A percentile compares a stretch with the other conserved stretches of the same genome.
Conservation (phyloP, 2,329 filamentous ascomycete genomes). For the Aurifilum marmelostoma region DNA sequence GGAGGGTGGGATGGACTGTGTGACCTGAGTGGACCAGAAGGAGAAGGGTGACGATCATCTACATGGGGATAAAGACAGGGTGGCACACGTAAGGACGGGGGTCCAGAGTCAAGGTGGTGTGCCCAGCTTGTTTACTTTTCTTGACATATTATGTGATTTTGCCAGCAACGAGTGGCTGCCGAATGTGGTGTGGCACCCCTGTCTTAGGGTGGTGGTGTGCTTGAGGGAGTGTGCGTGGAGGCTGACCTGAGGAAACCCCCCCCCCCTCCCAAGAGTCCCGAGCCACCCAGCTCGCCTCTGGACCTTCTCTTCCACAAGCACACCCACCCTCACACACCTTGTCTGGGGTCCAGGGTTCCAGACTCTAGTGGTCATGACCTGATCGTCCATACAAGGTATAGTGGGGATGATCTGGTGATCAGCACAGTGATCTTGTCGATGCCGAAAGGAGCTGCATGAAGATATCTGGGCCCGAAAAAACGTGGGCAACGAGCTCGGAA, state of each 20-base stretch:
- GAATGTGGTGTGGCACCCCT: slow-evolving; percentile 19
- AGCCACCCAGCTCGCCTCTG: slow-evolving; percentile 20
- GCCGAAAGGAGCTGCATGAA: slow-evolving; percentile 4
- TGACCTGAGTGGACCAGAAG: slow-evolving; percentile 22
- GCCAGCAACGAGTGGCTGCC: neutral
- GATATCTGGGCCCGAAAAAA: slow-evolving; percentile 2
- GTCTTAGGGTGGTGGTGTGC: slow-evolving; percentile 24
- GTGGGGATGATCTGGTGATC: slow-evolving; percentile 4
- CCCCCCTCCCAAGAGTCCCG: too few relatives aligned
- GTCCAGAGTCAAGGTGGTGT: slow-evolving; percentile 15
- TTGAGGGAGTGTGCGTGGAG: slow-evolving; percentile 24
- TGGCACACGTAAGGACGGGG: slow-evolving; percentile 14
- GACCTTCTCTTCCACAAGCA: neutral
- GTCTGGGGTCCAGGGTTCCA: slow-evolving; percentile 1
- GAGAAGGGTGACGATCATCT: slow-evolving; percentile 19
- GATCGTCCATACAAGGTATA: slow-evolving; percentile 9
- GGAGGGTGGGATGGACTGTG: slow-evolving; percentile 19
- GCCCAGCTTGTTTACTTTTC: slow-evolving; percentile 8
- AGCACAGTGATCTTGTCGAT: neutral
- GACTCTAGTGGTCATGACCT: slow-evolving; percentile 13
- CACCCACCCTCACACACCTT: neutral
- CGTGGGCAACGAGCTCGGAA: slow-evolving; percentile 17
- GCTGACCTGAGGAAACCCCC: slow-evolving; percentile 20
- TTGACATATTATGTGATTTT: neutral
- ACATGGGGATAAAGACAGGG: slow-evolving; percentile 12